Base-by-base conservation (phyloP, 2,329 filamentous ascomycete species). In the Verticillium zaregamsianum region DNA sequence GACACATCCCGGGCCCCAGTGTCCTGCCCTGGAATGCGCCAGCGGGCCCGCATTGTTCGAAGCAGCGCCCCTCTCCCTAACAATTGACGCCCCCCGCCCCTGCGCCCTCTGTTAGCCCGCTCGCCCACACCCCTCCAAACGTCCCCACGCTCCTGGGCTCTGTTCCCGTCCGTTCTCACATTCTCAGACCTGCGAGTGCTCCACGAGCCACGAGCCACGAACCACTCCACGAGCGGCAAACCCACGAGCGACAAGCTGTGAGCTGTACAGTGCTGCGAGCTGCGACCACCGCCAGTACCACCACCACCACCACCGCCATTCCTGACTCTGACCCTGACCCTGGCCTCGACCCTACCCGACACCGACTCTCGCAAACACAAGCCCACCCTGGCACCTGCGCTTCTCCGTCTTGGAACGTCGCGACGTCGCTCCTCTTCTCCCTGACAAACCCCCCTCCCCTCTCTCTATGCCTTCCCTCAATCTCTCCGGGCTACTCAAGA, bases 401-500 rank as follows among this genome's bases (percentile, higher is more conserved):
- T n/a, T 11, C n/a, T 57, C 28, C 55, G 32, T 25, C 57, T 58
- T 33, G 32, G 57, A 58, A 39, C 14, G 23, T 39, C 23, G 37
- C 39, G 39, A 57, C 40, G 31, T 33, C 39, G 56, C 56, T 40
- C 31, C 56, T 20, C 35, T 39, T 59, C 59, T 60, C 63, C 69
- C 66, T 67, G 67, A 66, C 68, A 61, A 66, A 70, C 65, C 70
- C 69, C 68, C 68, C 63, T 66, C 68, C 65, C 61, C 63, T 61
- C 55, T 60, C 68, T 76, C 72, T 73, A 98, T 99, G 95, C 95
- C 93, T 88, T 91, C 87, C 78, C 86, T 97, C 83, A 33, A 59
- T 45, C 40, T 59, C 31, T 59, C 58, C 40, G 92, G 92, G 78
- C 93, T 97, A 75, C 87, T 98, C 76, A 97, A 97, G 86, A 98